Base-by-base conservation (phyloP, 2,329 filamentous ascomycete species). In the Monilinia laxa region DNA sequence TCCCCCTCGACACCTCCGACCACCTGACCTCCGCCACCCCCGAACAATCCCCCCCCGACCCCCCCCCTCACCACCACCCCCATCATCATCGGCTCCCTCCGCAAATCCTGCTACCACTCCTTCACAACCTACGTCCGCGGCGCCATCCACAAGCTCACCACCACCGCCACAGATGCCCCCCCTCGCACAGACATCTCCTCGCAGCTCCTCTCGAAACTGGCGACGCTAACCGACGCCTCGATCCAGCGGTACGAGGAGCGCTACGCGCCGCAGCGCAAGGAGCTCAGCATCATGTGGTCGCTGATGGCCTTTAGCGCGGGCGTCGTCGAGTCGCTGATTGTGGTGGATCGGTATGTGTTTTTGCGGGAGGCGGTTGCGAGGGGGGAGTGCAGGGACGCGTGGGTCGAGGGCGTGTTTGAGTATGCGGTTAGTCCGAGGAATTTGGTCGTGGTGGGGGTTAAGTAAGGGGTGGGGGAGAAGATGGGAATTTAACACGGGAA, bases 281-380 rank as follows among this genome's bases (percentile, higher is more conserved):
- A 97, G 75, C 80, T 99, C 51, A 92, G 90, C 74, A 84, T 96
- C 10, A 86, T 96, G 68, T 99, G 95, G 95, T 92, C 87, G 72
- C 78, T 99, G 73, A 99, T 99, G 94, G 93, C 95, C 0, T 97
- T 97, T 74, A 96, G 92, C 77, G 93, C 94, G 3, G 87, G 87
- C 25, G 90, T 97, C 4, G 88, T 96, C 2, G 95, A 99, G 81
- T 92, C 92, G 42, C 81, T 96, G 68, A 94, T 99, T 73, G 92
- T 96, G 62, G 87, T 90, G 56, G 95, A 99, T 81, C 85, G 95
- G 56, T 99, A 92, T 91, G 80, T 91, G 69, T 99, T 89, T 79
- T 80, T 99, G 71, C 85, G 82, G 67, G 94, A 99, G 80, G 91
- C 97, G 72, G 74, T 80, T 79, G 91, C 96, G 72, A 74, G 80